Conservation (phyloP, 139 green algal species). For the Diplosphaera chodatii region DNA sequence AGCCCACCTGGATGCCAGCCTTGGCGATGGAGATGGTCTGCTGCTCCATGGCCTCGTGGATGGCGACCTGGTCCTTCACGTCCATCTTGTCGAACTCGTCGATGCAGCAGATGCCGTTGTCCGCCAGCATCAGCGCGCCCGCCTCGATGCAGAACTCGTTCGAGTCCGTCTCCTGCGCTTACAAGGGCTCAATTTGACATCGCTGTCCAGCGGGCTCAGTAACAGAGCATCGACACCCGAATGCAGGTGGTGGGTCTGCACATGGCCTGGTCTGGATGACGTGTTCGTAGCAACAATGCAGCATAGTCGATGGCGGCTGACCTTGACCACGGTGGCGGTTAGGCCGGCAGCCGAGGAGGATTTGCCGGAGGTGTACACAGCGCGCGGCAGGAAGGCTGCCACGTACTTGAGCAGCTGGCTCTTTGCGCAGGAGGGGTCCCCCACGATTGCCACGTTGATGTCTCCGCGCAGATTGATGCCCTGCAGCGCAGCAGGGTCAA, state of each 20-base stretch:
- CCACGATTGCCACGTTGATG: constrained; percentile 98
- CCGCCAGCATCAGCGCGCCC: constrained; percentile 95
- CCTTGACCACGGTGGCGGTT: constrained; percentile 92
- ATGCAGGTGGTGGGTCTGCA: no score
- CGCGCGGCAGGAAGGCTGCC: constrained; percentile 75
- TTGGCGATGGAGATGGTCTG: constrained; percentile 99
- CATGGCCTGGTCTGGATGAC: no score
- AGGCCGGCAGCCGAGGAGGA: constrained; percentile 91
- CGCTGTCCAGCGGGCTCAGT: no score
- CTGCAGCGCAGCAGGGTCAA: constrained; percentile 19
- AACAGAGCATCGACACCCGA: no score
- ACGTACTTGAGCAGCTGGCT: constrained; percentile 90
- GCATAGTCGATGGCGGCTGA: constrained; percentile 14
- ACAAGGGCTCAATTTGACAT: no score
- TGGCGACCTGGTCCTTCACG: constrained; percentile 84
- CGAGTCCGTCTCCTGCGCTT: constrained; percentile 76
- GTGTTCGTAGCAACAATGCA: no score
- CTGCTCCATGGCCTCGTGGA: constrained; percentile 98
- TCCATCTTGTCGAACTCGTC: constrained; percentile 98
- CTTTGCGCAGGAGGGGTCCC: constrained; percentile 94
- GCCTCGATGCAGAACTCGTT: constrained; percentile 97
- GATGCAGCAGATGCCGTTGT: constrained; percentile 96
- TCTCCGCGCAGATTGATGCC: constrained; percentile 91
- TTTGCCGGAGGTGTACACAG: constrained; percentile 97
- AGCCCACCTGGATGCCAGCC: constrained; percentile 79